Conservation (phyloP, 306 rosid species). For the Rosa multiflora region DNA sequence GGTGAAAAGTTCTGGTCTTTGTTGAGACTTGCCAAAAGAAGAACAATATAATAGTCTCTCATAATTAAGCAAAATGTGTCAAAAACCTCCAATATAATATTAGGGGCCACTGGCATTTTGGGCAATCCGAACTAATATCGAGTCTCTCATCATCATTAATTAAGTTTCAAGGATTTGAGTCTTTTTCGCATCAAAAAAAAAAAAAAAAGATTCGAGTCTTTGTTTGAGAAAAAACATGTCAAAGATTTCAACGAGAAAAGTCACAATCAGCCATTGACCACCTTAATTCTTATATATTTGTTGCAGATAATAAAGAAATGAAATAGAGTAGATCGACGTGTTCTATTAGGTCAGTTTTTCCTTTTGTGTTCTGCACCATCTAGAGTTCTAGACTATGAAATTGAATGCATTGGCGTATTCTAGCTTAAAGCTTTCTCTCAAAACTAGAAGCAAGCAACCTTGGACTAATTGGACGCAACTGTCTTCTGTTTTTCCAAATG, state of each 20-base stretch:
- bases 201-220: background rate
- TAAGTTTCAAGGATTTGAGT: constrained; percentile 1
- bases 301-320: background rate
- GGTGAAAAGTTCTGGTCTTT: constrained; percentile 16
- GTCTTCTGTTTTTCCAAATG: background rate
- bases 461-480: constrained; percentile 10
- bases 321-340: constrained; percentile 17
- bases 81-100: background rate
- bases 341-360: constrained; percentile 1
- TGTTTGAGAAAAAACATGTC: background rate
- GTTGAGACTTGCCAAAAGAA: background rate
- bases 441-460: constrained; percentile 18
- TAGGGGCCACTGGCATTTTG: background rate
- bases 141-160: background rate
- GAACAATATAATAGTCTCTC: background rate
- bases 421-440: background rate
- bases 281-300: background rate
- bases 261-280: constrained; percentile 33
- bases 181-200: background rate
- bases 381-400: background rate
- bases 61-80: constrained; percentile 1
- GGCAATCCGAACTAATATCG: background rate
- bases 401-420: constrained; percentile 18
- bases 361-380: background rate
- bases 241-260: background rate